phyloP scores from a whole-genome alignment of 768 basidiomycete genomes.

The Panaeolus cyanescens region DNA sequence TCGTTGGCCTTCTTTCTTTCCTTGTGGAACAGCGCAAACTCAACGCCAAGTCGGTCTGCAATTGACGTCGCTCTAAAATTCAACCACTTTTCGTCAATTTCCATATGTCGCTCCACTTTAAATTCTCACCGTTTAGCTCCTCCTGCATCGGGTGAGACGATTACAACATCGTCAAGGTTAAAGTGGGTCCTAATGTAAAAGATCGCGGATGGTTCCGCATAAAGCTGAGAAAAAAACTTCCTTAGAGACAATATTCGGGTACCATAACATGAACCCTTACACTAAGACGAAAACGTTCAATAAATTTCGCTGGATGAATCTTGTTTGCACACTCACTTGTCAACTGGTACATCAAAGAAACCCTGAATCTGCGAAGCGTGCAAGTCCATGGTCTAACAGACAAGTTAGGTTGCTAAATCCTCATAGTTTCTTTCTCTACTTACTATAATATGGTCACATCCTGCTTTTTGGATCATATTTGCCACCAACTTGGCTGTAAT shows the following conservation, averaged over 20 bases:
- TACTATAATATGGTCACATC: constrained; percentile 97
- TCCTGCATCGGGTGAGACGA: constrained; percentile 97
- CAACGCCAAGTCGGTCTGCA: constrained; percentile 93
- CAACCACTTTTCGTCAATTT: constrained; percentile 10
- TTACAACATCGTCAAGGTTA: constrained; percentile 81
- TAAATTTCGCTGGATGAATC: constrained; percentile 14
- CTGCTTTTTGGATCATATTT: constrained; percentile 92
- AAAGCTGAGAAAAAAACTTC: constrained; percentile 57
- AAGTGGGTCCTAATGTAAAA: constrained; percentile 94
- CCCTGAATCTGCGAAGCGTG: constrained; percentile 99
- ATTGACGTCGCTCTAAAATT: constrained; percentile 87
- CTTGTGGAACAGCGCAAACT: constrained; percentile 99
- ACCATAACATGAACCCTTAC: constrained; percentile 17
- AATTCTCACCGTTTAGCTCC: constrained; percentile 87
- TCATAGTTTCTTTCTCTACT: constrained; percentile 30
- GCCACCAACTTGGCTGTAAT: constrained; percentile 98
- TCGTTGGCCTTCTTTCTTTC: constrained; percentile 97
- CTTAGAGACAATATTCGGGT: constrained; percentile 8
- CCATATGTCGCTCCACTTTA: constrained; percentile 5
- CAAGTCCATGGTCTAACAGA: constrained; percentile 89
- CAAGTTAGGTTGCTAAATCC: constrained; percentile 12
- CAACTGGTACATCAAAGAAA: constrained; percentile 99
- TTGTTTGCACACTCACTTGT: constrained; percentile 76
- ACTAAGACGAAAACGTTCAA: constrained; percentile 19
- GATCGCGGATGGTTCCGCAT: constrained; percentile 93